Evolutionary conservation across 495 filamentous ascomycete species (phyloP).

Genomic region (Oidiodendron maius): DNA sequence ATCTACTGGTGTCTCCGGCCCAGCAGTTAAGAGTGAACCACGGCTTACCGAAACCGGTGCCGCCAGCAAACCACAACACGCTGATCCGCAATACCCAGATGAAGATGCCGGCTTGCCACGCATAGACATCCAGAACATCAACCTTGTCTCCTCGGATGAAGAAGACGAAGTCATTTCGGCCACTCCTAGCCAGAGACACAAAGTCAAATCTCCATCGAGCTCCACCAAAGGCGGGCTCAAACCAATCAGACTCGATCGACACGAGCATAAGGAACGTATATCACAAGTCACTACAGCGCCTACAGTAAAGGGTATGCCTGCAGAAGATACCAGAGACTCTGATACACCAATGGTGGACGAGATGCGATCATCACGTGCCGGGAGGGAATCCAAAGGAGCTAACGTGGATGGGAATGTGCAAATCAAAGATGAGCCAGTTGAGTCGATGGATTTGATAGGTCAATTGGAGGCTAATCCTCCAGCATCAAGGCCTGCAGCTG

Average conservation of each 20-base stretch:
- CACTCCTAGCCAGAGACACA: not conserved
- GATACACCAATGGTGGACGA: constrained; percentile 10
- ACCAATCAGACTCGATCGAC: constrained; percentile 46
- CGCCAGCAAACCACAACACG: not conserved
- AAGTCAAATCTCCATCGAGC: constrained; percentile 3
- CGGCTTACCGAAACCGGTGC: not conserved
- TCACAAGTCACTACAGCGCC: constrained; percentile 46
- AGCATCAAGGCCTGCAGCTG: not conserved
- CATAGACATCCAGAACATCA: constrained; percentile 22
- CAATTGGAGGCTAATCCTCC: not conserved
- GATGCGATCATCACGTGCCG: constrained; percentile 15
- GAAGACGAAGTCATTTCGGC: constrained; percentile 6
- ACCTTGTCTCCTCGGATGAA: constrained; percentile 9
- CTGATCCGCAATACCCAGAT: constrained; percentile 20
- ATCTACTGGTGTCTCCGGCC: not conserved
- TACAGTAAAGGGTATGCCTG: constrained; percentile 15
- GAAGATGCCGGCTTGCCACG: constrained; percentile 12
- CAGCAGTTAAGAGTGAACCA: not conserved
- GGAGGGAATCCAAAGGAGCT: constrained; percentile 10
- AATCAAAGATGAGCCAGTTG: constrained; percentile 7
- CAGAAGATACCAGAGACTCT: constrained; percentile 2
- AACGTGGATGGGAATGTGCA: constrained; percentile 15
- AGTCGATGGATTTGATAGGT: not conserved
- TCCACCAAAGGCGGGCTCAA: constrained; percentile 19
- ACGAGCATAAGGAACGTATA: constrained; percentile 46